Conservation (phyloP, 163 green algal species). For the Volvox carteri region DNA sequence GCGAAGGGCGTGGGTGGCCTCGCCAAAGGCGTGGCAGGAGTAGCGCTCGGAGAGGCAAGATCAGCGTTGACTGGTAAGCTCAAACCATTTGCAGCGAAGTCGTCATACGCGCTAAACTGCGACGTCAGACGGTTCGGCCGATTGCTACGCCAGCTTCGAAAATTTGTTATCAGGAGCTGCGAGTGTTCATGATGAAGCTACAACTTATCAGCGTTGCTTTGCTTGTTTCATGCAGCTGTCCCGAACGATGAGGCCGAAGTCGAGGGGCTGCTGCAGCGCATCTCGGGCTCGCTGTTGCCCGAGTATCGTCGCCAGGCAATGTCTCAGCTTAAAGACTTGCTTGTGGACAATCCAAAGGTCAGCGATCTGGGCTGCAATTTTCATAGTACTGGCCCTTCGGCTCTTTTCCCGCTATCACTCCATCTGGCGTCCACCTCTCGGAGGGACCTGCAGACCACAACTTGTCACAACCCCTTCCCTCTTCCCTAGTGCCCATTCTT, state of each 20-base stretch:
- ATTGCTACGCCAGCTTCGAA: not conserved
- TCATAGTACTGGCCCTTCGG: too few species aligned
- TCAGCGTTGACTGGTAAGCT: conserved; percentile 30
- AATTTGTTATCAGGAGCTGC: too few species aligned
- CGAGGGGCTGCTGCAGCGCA: conserved; percentile 86
- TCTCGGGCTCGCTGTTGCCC: conserved; percentile 80
- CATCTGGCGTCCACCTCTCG: too few species aligned
- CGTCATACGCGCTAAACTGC: too few species aligned
- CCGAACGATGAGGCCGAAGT: conserved; percentile 74
- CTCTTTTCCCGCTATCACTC: too few species aligned
- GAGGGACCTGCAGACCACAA: too few species aligned
- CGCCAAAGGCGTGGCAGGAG: conserved; percentile 45
- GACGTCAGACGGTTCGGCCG: not conserved
- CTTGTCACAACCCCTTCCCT: too few species aligned
- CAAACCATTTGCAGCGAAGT: not conserved
- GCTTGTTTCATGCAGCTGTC: conserved; percentile 31
- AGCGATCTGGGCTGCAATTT: conserved; percentile 5
- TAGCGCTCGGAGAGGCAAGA: conserved; percentile 39
- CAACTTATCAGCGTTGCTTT: too few species aligned
- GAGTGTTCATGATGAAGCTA: too few species aligned
- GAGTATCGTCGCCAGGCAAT: conserved; percentile 85
- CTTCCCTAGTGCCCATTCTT: too few species aligned
- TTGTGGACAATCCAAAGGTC: conserved; percentile 77
- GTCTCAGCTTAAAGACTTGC: conserved; percentile 81
- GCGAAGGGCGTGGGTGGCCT: conserved; percentile 58